These are phyloP conservation scores for Xylariaceae sp. DNA, from an alignment of 2,329 filamentous ascomycete species.

Conservation along the genomic window DNA sequence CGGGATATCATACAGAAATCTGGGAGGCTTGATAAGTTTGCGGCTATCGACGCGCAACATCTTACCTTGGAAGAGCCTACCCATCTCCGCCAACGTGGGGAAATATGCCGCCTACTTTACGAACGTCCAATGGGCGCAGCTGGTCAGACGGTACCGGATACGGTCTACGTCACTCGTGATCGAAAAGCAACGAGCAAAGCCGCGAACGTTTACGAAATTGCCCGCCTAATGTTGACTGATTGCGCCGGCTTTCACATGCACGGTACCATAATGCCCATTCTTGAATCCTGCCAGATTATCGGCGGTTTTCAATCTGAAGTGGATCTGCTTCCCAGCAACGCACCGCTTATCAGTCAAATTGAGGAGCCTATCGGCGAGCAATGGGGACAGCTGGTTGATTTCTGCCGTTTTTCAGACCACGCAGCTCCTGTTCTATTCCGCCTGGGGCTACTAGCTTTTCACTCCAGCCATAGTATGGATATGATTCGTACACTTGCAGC, in stretches of 20 bases:
- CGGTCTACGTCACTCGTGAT: constrained; percentile 25
- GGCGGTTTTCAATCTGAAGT: constrained; percentile 29
- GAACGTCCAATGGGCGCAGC: not conserved
- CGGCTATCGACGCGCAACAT: accelerated
- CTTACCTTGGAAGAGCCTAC: not conserved
- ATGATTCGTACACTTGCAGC: constrained; percentile 21
- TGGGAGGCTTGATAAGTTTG: constrained; percentile 19
- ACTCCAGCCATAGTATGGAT: constrained; percentile 26
- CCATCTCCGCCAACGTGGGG: constrained; percentile 22
- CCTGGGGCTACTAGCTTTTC: constrained; percentile 29
- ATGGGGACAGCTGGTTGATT: constrained; percentile 31
- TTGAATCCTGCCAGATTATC: constrained; percentile 30
- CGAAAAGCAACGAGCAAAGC: constrained; percentile 8
- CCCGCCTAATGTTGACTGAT: constrained; percentile 16
- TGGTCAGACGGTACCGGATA: not conserved
- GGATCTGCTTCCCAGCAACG: constrained; percentile 34
- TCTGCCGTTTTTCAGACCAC: constrained; percentile 21
- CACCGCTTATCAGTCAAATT: constrained; percentile 28
- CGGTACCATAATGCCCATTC: constrained; percentile 7
- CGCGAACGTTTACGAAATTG: constrained; percentile 19
- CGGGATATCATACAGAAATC: constrained; percentile 33
- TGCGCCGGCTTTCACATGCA: constrained; percentile 13
- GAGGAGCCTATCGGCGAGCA: constrained; percentile 29
- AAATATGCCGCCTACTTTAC: constrained; percentile 13
- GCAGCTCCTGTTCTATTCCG: constrained; percentile 26